Evolutionary conservation across 306 rosid species (phyloP), one percentile per base, ranked within the genome.

Genomic region (Prosopis cineraria): DNA sequence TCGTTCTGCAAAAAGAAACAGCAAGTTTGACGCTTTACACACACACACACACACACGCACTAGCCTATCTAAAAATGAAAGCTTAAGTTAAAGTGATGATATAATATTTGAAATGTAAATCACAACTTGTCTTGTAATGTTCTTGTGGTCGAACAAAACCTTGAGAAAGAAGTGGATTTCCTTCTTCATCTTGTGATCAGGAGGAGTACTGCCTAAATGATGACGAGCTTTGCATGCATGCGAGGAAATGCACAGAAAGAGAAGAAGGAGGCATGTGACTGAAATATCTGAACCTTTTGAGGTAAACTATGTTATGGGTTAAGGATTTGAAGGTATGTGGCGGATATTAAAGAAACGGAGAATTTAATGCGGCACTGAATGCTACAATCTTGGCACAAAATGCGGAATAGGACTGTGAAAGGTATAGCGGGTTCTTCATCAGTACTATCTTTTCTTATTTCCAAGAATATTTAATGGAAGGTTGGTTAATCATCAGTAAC

Each of bases 221-320:
- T n/a, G n/a, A n/a, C 89, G 78, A 31, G 92, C 92, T 72, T 80
- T 36, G 76, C 92, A 89, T 86, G 92, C 92, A 81, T 89, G 90
- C 85, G 86, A 81, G 33, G 90, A 87, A 76, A 90, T 34, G 81
- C 84, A 87, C 25, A 92, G 66, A 80, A 89, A 82, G 72, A 86
- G 67, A 78, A 90, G 83, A 2, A 65, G 44, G 40, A 89, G 20
- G 68, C 53, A 56, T 76, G 83, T 68, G 81, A 68, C 43, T 73
- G 96, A 84, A 93, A 93, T 90, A 41, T 76, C 14, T 55, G 36
- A 65, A 65, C 48, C n/a, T 37, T 37, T n/a, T 36, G 17, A 65
- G 70, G 47, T n/a, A 10, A 37, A 20, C 30, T 37, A 41, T 41
- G 29, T 10, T 36, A 20, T 10, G 9, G 43, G 14, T 65, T 37